Evolutionary conservation across 345 rosid genomes (phyloP).

Genomic region (Sisymbrium altissimum): DNA sequence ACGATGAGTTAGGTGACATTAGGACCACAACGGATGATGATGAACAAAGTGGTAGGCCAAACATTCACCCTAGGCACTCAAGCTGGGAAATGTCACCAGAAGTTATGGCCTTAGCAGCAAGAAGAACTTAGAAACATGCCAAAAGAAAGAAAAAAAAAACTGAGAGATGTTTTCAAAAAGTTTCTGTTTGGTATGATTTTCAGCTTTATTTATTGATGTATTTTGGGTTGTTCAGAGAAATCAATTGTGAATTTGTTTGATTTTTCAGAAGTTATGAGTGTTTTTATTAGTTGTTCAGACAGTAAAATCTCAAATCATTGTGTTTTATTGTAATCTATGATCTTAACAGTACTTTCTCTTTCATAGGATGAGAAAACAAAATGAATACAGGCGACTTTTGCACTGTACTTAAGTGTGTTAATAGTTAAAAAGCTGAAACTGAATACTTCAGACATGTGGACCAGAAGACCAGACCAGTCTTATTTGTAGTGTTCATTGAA

Average conservation of each 20-base stretch:
- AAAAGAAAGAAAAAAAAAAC: not conserved
- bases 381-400: not conserved
- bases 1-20: slow-evolving; percentile 62
- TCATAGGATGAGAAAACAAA: slow-evolving; percentile 13
- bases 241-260: slow-evolving; percentile 18
- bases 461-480: slow-evolving; percentile 22
- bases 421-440: slow-evolving; percentile 11
- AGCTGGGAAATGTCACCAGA: slow-evolving; percentile 78
- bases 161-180: not conserved
- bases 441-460: slow-evolving; percentile 22
- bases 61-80: slow-evolving; percentile 55
- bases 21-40: slow-evolving; percentile 42
- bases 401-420: slow-evolving; percentile 6
- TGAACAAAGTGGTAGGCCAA: slow-evolving; percentile 48
- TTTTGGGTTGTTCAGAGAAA: not conserved
- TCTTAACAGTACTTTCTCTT: slow-evolving; percentile 5
- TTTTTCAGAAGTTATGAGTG: not conserved
- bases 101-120: slow-evolving; percentile 78
- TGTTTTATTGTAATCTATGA: slow-evolving; percentile 7
- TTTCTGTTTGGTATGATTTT: not conserved
- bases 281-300: slow-evolving; percentile 1
- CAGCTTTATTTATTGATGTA: slow-evolving; percentile 12
- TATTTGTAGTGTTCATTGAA: slow-evolving; percentile 25
- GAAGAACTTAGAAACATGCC: slow-evolving; percentile 32
- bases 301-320: not conserved